Evolutionary conservation across 2,329 filamentous ascomycete species (phyloP), one percentile per base, ranked within the genome.

Genomic region (Pseudofabraea citricarpa): DNA sequence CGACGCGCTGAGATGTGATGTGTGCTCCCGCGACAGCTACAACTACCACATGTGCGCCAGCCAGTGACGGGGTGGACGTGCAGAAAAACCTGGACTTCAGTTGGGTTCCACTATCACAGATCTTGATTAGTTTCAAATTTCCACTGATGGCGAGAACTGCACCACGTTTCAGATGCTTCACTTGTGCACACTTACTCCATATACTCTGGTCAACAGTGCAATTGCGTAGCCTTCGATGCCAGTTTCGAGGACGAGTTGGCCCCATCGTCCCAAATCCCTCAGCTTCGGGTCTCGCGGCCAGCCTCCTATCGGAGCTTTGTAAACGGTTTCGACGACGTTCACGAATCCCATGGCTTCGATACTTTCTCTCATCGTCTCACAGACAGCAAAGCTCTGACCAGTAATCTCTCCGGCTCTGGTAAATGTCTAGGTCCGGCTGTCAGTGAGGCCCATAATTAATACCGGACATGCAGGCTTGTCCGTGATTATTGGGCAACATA

Each of bases 391-490:
- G 2, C 68, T 64, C 5, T 72, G 67, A 21, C 54, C 56, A 16
- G 67, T 62, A 0, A 54, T 51, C 15, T 61, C 58, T 2, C 66
- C 65, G 5, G 72, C 71, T 5, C 61, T 51, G 8, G 60, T 56
- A 27, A 77, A 61, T 33, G 74, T 65, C 24, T 55, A 26, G 15
- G 46, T 40, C 10, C 21, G 7, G 26, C 43, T 8, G 48, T 40
- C 31, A 16, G 31, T 7, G n/a, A n/a, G n/a, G n/a, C n/a, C n/a
- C n/a, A n/a, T n/a, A n/a, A n/a, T n/a, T n/a, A n/a, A n/a, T n/a
- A n/a, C n/a, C n/a, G n/a, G n/a, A n/a, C n/a, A n/a, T n/a, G n/a
- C n/a, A n/a, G n/a, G n/a, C n/a, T n/a, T n/a, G n/a, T n/a, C n/a
- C n/a, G n/a, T n/a, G n/a, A n/a, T n/a, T n/a, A n/a, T n/a, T n/a